Evolutionary conservation across 2,329 filamentous ascomycete genomes (phyloP), one percentile per base, ranked within the genome.

Genomic region (Trichoderma atrobrunneum): DNA sequence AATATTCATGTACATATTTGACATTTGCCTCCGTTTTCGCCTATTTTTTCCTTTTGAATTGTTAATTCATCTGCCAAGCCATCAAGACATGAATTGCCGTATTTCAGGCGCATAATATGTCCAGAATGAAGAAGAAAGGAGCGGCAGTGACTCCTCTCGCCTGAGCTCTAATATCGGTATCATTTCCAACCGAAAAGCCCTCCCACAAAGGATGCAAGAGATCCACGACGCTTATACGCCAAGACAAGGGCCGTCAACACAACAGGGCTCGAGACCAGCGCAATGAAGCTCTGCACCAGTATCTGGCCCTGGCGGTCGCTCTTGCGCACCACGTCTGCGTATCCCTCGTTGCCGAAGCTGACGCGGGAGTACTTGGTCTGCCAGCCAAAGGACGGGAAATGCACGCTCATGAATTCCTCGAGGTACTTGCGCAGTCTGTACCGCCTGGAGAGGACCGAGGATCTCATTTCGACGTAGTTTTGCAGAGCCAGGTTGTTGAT

Each of bases 381-480:
- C 91, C 95, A 98, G 0, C 95, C 96, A 14, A 95, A 82, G 30
- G 87, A 84, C 0, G 96, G 96, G 2, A 97, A 78, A 76, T 92
- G 91, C 16, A 92, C 87, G 67, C 92, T 93, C 67, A 98, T 84
- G 39, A 87, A 89, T 83, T 99, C 96, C 79, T 99, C 96, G 16
- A 98, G 84, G 75, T 86, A 90, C 82, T 99, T 99, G 71, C 96
- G 89, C 11, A 96, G 80, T 39, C 91, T 88, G 78, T 98, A 98
- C 0, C 91, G 78, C 0, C 89, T 90, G 1, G 91, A 94, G 51
- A 92, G 89, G 10, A 98, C 96, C 4, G 93, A 93, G 0, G 91
- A 88, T 11, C 95, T 90, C 96, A 99, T 99, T 82, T 99, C 96
- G 62, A 91, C 86, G 80, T 98, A 98, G 79, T 99, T 99, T 61